Evolutionary conservation across 768 basidiomycete genomes (phyloP).

Genomic region (Gloeophyllum trabeum): DNA sequence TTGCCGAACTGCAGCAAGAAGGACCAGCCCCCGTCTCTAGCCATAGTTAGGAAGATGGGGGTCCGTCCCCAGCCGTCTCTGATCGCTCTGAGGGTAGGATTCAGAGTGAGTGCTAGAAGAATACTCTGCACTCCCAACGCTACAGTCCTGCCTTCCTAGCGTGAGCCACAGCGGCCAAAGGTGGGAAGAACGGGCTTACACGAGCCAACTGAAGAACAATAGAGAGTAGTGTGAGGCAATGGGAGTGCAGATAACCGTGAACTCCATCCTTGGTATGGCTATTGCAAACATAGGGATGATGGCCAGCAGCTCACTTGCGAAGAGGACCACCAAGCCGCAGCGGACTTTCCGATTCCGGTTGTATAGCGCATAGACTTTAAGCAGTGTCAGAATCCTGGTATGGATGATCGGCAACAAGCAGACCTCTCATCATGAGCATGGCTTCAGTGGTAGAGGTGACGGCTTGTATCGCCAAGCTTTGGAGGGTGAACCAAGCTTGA

Average conservation of each 20-base stretch:
- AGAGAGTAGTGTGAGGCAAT: background rate
- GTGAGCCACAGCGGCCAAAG: background rate
- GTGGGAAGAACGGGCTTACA: background rate
- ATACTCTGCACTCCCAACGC: background rate
- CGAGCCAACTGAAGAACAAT: background rate
- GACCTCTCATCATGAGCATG: background rate
- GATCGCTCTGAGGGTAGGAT: background rate
- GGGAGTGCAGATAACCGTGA: background rate
- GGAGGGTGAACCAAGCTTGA: background rate
- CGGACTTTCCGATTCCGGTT: background rate
- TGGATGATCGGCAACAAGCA: background rate
- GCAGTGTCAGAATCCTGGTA: background rate
- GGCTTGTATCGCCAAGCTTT: background rate
- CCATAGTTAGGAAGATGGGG: background rate
- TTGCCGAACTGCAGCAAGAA: background rate
- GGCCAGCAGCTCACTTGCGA: background rate
- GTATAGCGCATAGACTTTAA: background rate
- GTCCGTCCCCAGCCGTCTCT: background rate
- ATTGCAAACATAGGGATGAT: background rate
- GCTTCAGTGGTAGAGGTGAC: background rate
- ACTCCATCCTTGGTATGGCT: background rate
- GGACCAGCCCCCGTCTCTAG: background rate
- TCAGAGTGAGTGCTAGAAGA: background rate
- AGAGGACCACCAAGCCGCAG: background rate
- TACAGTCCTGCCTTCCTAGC: background rate